phyloP scores from a whole-genome alignment of 2,329 filamentous ascomycete genomes.

The Botrytis hyacinthi region DNA sequence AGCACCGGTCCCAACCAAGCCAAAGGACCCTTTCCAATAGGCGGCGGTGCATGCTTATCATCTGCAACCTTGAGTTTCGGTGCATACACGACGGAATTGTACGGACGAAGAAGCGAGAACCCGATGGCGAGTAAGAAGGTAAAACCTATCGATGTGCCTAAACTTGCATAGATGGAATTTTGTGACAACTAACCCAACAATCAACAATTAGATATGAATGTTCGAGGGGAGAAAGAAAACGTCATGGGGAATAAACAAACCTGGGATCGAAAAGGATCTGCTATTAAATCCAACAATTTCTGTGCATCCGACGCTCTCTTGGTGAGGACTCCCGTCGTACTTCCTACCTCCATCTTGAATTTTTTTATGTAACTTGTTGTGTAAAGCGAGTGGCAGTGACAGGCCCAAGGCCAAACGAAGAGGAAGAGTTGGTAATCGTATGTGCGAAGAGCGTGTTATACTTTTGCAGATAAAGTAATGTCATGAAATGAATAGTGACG shows the following conservation, averaged over 20 bases:
- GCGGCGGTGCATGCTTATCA: conserved; percentile 82
- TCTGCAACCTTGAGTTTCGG: conserved; percentile 92
- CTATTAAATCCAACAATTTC: conserved; percentile 35
- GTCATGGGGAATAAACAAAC: conserved; percentile 22
- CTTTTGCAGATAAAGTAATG: neutral
- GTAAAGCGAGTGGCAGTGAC: conserved; percentile 36
- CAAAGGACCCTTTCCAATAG: conserved; percentile 81
- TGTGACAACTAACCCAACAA: conserved; percentile 34
- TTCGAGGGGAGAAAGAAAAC: neutral
- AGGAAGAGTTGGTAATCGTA: conserved; percentile 16
- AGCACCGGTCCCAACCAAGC: conserved; percentile 81
- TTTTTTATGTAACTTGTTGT: neutral
- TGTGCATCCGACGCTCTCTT: conserved; percentile 28
- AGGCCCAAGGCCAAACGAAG: conserved; percentile 34
- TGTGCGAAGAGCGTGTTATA: neutral
- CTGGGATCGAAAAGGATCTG: conserved; percentile 35
- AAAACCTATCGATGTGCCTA: conserved; percentile 76
- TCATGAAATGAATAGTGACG: neutral
- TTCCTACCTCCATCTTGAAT: conserved; percentile 28
- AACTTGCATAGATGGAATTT: conserved; percentile 71
- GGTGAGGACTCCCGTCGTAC: conserved; percentile 23
- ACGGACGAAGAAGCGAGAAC: conserved; percentile 88
- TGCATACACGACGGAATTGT: conserved; percentile 89
- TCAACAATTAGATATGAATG: conserved; percentile 23
- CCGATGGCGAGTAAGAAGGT: conserved; percentile 70